These are phyloP conservation scores for Oryza rufipogon DNA, from an alignment of 176 grass and related monocot species.

Conservation along the genomic window DNA sequence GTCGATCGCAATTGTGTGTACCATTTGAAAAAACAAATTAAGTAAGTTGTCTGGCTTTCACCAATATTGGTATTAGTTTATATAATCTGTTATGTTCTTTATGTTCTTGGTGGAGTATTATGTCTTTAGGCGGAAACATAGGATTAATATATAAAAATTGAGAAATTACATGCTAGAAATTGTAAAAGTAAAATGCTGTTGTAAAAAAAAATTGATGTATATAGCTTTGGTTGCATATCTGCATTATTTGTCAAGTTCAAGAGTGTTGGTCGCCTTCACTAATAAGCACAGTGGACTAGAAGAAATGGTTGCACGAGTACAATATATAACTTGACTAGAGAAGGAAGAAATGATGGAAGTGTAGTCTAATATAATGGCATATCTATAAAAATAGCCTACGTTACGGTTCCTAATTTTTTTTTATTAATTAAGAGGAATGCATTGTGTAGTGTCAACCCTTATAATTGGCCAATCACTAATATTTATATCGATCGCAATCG, in stretches of 20 bases:
- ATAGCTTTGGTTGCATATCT: neutral
- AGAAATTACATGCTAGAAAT: neutral
- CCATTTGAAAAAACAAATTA: too few species aligned
- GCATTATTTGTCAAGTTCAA: neutral
- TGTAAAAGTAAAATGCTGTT: neutral
- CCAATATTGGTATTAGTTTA: too few species aligned
- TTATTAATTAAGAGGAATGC: neutral
- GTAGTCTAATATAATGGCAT: neutral
- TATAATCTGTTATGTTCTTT: neutral
- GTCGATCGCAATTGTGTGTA: too few species aligned
- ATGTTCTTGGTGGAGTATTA: neutral
- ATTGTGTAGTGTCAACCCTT: neutral
- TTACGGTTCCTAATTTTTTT: neutral
- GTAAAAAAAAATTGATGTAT: neutral
- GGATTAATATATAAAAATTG: neutral
- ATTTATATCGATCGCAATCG: neutral
- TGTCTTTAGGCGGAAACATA: neutral
- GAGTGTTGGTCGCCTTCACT: neutral
- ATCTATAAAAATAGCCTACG: neutral
- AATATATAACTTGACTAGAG: neutral
- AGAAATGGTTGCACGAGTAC: neutral
- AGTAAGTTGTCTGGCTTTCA: too few species aligned
- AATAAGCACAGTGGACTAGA: neutral
- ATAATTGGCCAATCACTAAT: neutral
- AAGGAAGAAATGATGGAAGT: neutral